Conservation (phyloP, 768 basidiomycete genomes). For the Filobasidium floriforme region DNA sequence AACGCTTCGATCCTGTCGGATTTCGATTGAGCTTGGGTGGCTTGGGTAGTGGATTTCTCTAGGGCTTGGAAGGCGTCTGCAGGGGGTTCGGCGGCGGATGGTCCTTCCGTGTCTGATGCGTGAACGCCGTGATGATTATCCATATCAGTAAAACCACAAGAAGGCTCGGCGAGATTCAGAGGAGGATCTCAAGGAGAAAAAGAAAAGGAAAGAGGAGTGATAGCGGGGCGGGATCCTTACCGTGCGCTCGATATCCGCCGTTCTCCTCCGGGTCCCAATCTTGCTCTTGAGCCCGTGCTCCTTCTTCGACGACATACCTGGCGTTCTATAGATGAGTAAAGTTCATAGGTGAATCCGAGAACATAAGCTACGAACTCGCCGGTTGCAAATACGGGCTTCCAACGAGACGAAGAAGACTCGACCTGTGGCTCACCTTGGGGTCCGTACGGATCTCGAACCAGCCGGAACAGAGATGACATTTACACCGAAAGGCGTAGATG, state of each 20-base stretch:
- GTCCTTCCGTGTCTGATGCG: slow-evolving; percentile 59
- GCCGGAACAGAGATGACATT: slow-evolving; percentile 91
- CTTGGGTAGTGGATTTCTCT: slow-evolving; percentile 79
- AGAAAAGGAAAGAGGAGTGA: not conserved
- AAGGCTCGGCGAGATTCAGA: not conserved
- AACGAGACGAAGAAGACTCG: not conserved
- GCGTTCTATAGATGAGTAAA: slow-evolving; percentile 92
- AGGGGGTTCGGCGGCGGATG: slow-evolving; percentile 50
- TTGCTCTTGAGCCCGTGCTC: slow-evolving; percentile 88
- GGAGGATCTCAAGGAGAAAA: not conserved
- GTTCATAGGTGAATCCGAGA: too few relatives aligned
- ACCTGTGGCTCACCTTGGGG: slow-evolving; percentile 82
- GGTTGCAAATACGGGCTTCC: too few relatives aligned
- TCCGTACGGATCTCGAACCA: slow-evolving; percentile 99
- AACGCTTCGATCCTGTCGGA: slow-evolving; percentile 74
- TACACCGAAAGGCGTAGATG: slow-evolving; percentile 91
- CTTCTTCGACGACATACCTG: slow-evolving; percentile 81
- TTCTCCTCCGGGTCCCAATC: slow-evolving; percentile 97
- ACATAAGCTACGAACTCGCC: too few relatives aligned
- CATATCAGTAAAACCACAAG: not conserved
- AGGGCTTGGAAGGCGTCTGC: slow-evolving; percentile 77
- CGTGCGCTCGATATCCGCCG: slow-evolving; percentile 82
- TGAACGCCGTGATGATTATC: too few relatives aligned
- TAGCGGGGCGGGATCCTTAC: slow-evolving; percentile 45
- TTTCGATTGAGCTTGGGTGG: slow-evolving; percentile 62